Evolutionary conservation across 495 filamentous ascomycete species (phyloP).

Genomic region (Echria macrotheca): DNA sequence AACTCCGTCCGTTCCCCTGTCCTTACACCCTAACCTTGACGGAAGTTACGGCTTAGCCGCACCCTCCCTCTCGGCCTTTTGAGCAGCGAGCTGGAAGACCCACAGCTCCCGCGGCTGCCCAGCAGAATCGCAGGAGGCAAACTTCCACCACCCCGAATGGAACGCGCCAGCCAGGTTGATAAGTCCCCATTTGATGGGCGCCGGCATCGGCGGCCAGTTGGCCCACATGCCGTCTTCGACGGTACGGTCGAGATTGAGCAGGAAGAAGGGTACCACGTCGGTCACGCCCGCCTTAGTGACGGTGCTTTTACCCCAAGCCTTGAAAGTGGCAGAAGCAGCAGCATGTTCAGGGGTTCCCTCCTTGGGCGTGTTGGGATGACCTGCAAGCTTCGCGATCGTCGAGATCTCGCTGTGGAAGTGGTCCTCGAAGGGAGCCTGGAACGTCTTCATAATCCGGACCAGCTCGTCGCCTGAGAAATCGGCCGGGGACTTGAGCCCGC

Average conservation of each 20-base stretch:
- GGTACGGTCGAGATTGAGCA: slow-evolving; percentile 50
- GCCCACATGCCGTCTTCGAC: slow-evolving; percentile 50
- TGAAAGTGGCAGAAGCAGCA: slow-evolving; percentile 27
- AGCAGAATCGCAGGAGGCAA: slow-evolving; percentile 42
- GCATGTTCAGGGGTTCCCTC: slow-evolving; percentile 30
- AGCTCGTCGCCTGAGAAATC: slow-evolving; percentile 42
- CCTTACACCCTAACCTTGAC: too few species aligned
- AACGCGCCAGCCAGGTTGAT: slow-evolving; percentile 42
- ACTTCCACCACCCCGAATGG: slow-evolving; percentile 48
- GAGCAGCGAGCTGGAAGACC: slow-evolving; percentile 24
- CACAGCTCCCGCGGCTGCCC: slow-evolving; percentile 39
- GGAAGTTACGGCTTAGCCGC: slow-evolving; percentile 27
- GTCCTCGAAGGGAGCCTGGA: slow-evolving; percentile 41
- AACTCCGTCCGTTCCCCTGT: too few species aligned
- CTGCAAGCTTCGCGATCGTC: slow-evolving; percentile 43
- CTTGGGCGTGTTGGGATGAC: slow-evolving; percentile 42
- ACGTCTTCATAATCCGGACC: slow-evolving; percentile 40
- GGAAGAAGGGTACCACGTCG: slow-evolving; percentile 52
- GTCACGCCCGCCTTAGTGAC: slow-evolving; percentile 44
- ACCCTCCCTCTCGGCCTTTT: slow-evolving; percentile 11
- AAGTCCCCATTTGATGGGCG: slow-evolving; percentile 40
- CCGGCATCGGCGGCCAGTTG: slow-evolving; percentile 46
- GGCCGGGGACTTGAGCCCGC: slow-evolving; percentile 24
- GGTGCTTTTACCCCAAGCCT: slow-evolving; percentile 47
- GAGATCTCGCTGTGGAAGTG: slow-evolving; percentile 52